A percentile compares a stretch with the other conserved stretches of the same genome.
Evolutionary conservation across 495 filamentous ascomycete genomes (phyloP).

Genomic region (Xylaria palmicola): DNA sequence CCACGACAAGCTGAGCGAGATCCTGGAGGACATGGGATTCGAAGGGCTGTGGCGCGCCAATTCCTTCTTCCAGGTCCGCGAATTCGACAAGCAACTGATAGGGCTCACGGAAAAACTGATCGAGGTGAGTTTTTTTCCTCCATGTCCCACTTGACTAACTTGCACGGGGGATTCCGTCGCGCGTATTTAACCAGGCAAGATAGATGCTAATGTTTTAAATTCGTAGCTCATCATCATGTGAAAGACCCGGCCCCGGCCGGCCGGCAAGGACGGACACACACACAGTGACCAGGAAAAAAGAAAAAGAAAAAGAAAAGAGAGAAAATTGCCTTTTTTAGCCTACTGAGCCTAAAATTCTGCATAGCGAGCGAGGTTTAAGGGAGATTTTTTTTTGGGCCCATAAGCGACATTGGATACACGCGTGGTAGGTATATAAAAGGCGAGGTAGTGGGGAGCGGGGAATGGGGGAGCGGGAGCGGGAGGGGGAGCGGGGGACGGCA

Average conservation of each 20-base stretch:
- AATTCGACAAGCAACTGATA: slow-evolving; percentile 51
- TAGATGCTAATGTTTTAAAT: slow-evolving; percentile 3
- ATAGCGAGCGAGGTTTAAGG: slow-evolving; percentile 9
- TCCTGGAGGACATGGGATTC: slow-evolving; percentile 57
- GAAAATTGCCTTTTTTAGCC: not conserved
- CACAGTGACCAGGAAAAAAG: too few relatives aligned
- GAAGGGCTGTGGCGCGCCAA: slow-evolving; percentile 53
- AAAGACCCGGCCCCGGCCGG: too few relatives aligned
- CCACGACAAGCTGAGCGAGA: slow-evolving; percentile 40
- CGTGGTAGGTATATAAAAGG: not conserved
- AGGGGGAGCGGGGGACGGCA: too few relatives aligned
- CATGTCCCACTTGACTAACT: not conserved
- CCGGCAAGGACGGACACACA: too few relatives aligned
- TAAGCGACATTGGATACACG: not conserved
- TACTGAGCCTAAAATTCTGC: not conserved
- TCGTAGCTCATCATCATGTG: slow-evolving; percentile 15
- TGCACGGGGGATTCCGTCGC: not conserved
- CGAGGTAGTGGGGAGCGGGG: not conserved
- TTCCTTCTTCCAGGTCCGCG: slow-evolving; percentile 44
- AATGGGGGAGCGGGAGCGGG: not conserved
- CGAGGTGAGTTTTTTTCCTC: slow-evolving; percentile 43
- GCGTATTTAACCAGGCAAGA: not conserved
- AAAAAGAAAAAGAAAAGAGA: not conserved
- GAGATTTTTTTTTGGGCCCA: not conserved
- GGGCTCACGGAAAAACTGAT: slow-evolving; percentile 57